Evolutionary conservation across 352 stramenopile species (phyloP).

Genomic region (Globisporangium acanthophoron): DNA sequence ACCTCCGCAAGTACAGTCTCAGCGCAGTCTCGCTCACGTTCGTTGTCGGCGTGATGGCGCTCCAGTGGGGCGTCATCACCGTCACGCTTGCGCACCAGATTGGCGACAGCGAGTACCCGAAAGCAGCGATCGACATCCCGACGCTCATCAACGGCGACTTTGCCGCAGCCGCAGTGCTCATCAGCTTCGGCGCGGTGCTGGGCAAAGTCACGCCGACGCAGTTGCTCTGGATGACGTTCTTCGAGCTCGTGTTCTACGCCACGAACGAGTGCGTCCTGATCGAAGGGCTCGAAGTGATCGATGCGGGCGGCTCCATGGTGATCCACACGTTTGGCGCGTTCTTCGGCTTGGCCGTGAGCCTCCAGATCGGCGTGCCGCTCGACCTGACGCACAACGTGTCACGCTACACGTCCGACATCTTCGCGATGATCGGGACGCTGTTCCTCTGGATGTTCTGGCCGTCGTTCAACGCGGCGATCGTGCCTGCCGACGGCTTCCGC

Average conservation of each 20-base stretch:
- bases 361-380: slow-evolving; percentile 45
- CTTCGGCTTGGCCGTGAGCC: slow-evolving; percentile 68
- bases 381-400: slow-evolving; percentile 59
- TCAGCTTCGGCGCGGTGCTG: slow-evolving; percentile 74
- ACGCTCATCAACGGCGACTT: slow-evolving; percentile 81
- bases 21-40: slow-evolving; percentile 78
- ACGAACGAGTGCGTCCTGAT: slow-evolving; percentile 76
- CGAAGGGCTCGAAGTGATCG: slow-evolving; percentile 47
- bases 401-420: slow-evolving; percentile 63
- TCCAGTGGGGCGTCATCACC: slow-evolving; percentile 68
- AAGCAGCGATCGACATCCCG: slow-evolving; percentile 49
- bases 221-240: slow-evolving; percentile 70
- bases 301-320: slow-evolving; percentile 77
- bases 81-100: slow-evolving; percentile 63
- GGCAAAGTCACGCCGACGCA: slow-evolving; percentile 74
- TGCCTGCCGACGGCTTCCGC: slow-evolving; percentile 44
- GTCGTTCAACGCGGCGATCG: slow-evolving; percentile 76
- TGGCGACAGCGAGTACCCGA: slow-evolving; percentile 32
- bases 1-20: slow-evolving; percentile 78
- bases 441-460: slow-evolving; percentile 89
- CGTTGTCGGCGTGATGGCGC: slow-evolving; percentile 52
- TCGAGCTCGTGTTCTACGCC: slow-evolving; percentile 71
- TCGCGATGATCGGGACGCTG: slow-evolving; percentile 81
- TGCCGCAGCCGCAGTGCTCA: slow-evolving; percentile 64
- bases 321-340: slow-evolving; percentile 85